These are phyloP conservation scores for Antarctomyces pellizariae DNA, from an alignment of 495 filamentous ascomycete genomes.

Conservation along the genomic window DNA sequence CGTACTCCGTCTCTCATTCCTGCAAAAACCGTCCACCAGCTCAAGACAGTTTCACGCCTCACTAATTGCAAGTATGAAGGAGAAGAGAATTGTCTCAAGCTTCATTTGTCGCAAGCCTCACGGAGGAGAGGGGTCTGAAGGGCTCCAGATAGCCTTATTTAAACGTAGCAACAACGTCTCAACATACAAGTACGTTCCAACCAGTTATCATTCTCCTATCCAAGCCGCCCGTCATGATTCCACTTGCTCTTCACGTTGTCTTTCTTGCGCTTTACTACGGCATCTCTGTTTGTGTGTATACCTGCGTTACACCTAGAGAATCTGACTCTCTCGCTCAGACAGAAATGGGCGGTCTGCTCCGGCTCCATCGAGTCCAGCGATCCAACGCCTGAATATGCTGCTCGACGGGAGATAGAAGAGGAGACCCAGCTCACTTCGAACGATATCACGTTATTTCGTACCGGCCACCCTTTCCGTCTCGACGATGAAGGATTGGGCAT, in stretches of 20 bases:
- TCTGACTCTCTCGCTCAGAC: constrained; percentile 1
- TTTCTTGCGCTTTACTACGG: not conserved
- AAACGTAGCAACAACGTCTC: constrained; percentile 8
- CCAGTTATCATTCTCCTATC: not conserved
- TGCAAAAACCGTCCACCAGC: too few relatives aligned
- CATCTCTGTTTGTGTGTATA: not conserved
- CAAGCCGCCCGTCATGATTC: constrained; percentile 1
- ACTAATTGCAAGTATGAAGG: too few relatives aligned
- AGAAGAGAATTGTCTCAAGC: too few relatives aligned
- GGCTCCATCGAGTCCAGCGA: constrained; percentile 32
- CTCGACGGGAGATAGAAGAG: constrained; percentile 37
- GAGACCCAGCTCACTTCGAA: constrained; percentile 29
- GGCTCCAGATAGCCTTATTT: constrained; percentile 8
- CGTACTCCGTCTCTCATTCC: too few relatives aligned
- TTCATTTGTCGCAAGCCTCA: too few relatives aligned
- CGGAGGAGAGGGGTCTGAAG: too few relatives aligned
- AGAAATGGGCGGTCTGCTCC: constrained; percentile 11
- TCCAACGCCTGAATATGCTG: constrained; percentile 23
- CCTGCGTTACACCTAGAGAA: not conserved
- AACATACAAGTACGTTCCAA: constrained; percentile 6
- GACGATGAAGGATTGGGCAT: constrained; percentile 24
- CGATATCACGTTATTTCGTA: constrained; percentile 25
- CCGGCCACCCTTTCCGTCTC: constrained; percentile 35
- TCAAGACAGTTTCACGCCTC: too few relatives aligned
- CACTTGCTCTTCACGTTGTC: not conserved